These are phyloP conservation scores for Geotrichum restrictum DNA, from an alignment of 1,139 yeast genomes.

Conservation along the genomic window DNA sequence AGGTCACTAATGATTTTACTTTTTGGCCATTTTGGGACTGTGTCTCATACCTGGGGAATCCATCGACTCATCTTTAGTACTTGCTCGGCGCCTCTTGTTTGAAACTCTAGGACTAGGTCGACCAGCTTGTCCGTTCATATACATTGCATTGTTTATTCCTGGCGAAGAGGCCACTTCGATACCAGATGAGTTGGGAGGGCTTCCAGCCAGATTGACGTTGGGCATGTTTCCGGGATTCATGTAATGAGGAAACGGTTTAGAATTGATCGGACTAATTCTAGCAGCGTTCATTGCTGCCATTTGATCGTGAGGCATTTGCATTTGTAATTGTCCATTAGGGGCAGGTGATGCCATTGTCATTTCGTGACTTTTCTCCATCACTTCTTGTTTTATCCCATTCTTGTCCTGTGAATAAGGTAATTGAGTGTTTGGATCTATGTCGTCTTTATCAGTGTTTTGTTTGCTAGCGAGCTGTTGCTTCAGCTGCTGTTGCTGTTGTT, in stretches of 20 bases:
- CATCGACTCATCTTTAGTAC: conserved; percentile 21
- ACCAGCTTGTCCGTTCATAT: conserved; percentile 10
- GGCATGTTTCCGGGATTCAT: background rate
- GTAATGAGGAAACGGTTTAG: conserved; percentile 9
- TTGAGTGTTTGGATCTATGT: background rate
- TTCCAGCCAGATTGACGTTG: background rate
- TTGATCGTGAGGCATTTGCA: background rate
- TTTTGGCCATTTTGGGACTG: conserved; percentile 21
- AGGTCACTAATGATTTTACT: background rate
- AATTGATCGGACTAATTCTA: conserved; percentile 2
- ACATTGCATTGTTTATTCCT: background rate
- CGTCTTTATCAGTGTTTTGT: background rate
- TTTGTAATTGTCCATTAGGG: background rate
- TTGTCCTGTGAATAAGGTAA: background rate
- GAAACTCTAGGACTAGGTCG: conserved; percentile 22
- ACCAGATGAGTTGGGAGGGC: background rate
- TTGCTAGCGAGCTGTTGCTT: conserved; percentile 4
- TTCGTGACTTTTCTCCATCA: background rate
- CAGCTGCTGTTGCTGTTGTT: conserved; percentile 12
- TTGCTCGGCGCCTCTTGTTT: conserved; percentile 22
- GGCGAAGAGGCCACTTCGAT: background rate
- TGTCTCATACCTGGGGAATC: conserved; percentile 13
- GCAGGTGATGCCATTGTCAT: background rate
- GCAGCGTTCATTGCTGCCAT: conserved; percentile 4
- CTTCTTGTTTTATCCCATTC: background rate